phyloP scores from a whole-genome alignment of 805 yeast species.

The Starmera dryadoides region DNA sequence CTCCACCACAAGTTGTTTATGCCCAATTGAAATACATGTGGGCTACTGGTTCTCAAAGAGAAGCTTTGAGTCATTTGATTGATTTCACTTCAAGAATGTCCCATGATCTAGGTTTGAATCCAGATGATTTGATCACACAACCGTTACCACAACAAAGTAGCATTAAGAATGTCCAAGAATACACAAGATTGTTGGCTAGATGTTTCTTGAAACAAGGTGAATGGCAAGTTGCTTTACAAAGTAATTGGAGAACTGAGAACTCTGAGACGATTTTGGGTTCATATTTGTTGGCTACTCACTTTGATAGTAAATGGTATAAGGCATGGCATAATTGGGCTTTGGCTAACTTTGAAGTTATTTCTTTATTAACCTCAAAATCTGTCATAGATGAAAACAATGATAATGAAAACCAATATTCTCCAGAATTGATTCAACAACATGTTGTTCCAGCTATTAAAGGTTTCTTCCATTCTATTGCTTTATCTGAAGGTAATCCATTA shows the following conservation, averaged over 20 bases:
- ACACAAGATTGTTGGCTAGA: conserved; percentile 80
- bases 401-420: conserved; percentile 25
- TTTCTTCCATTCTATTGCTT: conserved; percentile 87
- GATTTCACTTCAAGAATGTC: conserved; percentile 91
- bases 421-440: conserved; percentile 69
- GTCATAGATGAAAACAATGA: conserved; percentile 23
- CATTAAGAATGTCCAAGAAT: conserved; percentile 69
- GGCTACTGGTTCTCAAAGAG: conserved; percentile 86
- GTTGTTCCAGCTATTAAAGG: conserved; percentile 96
- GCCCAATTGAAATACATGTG: conserved; percentile 96
- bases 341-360: conserved; percentile 92
- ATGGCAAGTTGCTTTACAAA: conserved; percentile 85
- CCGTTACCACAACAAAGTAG: conserved; percentile 60
- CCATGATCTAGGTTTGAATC: conserved; percentile 78
- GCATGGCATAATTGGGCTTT: conserved; percentile 99
- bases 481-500: conserved; percentile 78
- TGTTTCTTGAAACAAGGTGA: conserved; percentile 97
- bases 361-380: conserved; percentile 38
- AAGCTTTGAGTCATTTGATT: conserved; percentile 77
- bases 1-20: conserved; percentile 95
- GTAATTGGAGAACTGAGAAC: conserved; percentile 70
- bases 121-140: conserved; percentile 80
- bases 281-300: conserved; percentile 88
- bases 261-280: conserved; percentile 87
- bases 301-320: conserved; percentile 89